Evolutionary conservation across 192 early-diverging fungal species (phyloP), one percentile per base, ranked within the genome.

Genomic region (Linnemannia zychae): DNA sequence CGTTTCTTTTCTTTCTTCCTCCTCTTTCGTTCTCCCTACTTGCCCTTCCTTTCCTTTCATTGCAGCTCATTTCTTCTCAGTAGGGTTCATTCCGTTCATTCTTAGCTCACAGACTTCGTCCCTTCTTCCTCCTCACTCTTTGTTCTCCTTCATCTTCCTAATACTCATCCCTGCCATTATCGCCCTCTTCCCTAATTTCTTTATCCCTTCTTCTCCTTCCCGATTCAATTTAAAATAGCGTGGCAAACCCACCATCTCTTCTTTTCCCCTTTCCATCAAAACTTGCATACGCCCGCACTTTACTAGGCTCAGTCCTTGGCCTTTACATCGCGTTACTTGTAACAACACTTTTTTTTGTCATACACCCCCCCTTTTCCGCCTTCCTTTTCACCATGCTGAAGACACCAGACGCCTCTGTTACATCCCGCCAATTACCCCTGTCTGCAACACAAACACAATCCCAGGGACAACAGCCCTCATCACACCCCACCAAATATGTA

Each of bases 381-480:
- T 49, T 33, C 18, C 12, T 12, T 17, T 63, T 17, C 50, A 65
- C 20, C 20, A 76, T 76, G 74, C 53, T 81, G 13, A 81, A 76
- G 69, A 65, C 67, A 7, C 67, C 74, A 31, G 74, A 72, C 7
- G 28, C 67, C 15, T 12, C 46, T 6, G 17, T 71, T 44, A 28
- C 69, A 15, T 75, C 65, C 40, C 68, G 66, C 34, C 80, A 49
- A 36, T 36, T 22, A 7, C 57, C 46, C 53, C 57, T 63, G 28
- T 63, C 28, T 31, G 28, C 57, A 31, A 28, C 40, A 44, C 40
- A 71, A 52, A 47, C 33, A 46, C 48, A 48, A 22, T 48, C 44
- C n/a, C 28, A 68, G 60, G 75, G 33, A 18, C 18, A n/a, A n/a
- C 53, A 37, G 16, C 48, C 15, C 1, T 20, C 53, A 31, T 20